Conservation (phyloP, 495 filamentous ascomycete genomes). For the Hyaloscypha bicolor region DNA sequence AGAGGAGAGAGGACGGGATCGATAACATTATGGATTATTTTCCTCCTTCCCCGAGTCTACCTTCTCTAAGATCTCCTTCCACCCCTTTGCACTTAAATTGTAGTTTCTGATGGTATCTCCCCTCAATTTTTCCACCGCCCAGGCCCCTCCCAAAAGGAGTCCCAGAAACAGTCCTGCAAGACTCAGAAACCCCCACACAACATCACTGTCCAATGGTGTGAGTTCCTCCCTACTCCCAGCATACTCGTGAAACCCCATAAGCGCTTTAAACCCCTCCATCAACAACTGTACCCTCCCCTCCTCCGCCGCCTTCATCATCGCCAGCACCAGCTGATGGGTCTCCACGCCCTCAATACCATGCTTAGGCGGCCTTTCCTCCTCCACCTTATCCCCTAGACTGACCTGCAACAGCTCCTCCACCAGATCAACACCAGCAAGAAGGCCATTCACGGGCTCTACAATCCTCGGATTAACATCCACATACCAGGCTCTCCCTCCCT, state of each 20-base stretch:
- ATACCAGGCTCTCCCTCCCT: slow-evolving; percentile 2
- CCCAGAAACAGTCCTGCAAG: neutral
- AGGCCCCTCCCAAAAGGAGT: slow-evolving; percentile 2
- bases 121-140: slow-evolving; percentile 7
- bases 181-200: neutral
- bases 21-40: neutral
- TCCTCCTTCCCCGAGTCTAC: neutral
- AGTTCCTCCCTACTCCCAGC: slow-evolving; percentile 15
- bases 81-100: slow-evolving; percentile 7
- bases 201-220: slow-evolving; percentile 2
- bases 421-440: slow-evolving; percentile 16
- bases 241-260: slow-evolving; percentile 10
- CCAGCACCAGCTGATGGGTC: slow-evolving; percentile 8
- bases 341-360: slow-evolving; percentile 13
- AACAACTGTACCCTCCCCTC: neutral
- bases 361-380: neutral
- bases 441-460: slow-evolving; percentile 15
- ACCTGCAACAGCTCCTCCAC: slow-evolving; percentile 7
- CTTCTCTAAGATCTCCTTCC: slow-evolving; percentile 1
- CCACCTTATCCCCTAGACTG: neutral
- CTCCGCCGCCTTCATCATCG: slow-evolving; percentile 1
- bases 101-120: slow-evolving; percentile 2
- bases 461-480: slow-evolving; percentile 23
- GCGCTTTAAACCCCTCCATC: slow-evolving; percentile 7
- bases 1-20: too few species aligned